These are phyloP conservation scores for Thalia dealbata DNA, from an alignment of 176 grass and related monocot genomes.

Conservation along the genomic window DNA sequence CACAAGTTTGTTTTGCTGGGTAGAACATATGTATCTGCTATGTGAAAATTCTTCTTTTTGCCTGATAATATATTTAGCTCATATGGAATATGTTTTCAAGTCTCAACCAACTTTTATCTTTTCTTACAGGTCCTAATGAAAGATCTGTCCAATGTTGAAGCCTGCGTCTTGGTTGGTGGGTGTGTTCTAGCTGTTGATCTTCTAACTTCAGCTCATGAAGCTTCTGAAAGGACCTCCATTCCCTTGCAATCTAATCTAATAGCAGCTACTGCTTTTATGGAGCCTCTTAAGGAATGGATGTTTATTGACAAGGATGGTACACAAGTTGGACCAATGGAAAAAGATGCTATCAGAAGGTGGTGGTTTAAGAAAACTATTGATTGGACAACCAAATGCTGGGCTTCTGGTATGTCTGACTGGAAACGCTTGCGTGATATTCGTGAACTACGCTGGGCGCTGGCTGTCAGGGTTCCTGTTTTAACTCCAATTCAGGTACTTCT, in stretches of 20 bases:
- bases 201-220: slow-evolving; percentile 70
- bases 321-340: slow-evolving; percentile 81
- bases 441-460: slow-evolving; percentile 85
- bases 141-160: slow-evolving; percentile 95
- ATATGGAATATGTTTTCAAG: too few species aligned
- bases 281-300: slow-evolving; percentile 97
- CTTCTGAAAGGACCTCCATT: slow-evolving; percentile 87
- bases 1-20: too few species aligned
- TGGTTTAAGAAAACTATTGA: slow-evolving; percentile 93
- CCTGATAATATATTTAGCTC: too few species aligned
- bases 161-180: slow-evolving; percentile 85
- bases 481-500: slow-evolving; percentile 75
- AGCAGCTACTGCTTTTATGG: slow-evolving; percentile 85
- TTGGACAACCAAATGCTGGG: slow-evolving; percentile 94
- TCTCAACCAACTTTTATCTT: neutral
- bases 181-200: slow-evolving; percentile 92
- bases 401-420: slow-evolving; percentile 91
- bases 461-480: slow-evolving; percentile 71
- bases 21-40: too few species aligned
- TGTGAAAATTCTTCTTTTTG: neutral
- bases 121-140: slow-evolving; percentile 78
- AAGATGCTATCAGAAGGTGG: slow-evolving; percentile 86
- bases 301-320: slow-evolving; percentile 81
- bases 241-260: slow-evolving; percentile 97
- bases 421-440: slow-evolving; percentile 91